Evolutionary conservation across 768 basidiomycete species (phyloP).

Genomic region (Obba rivulosa): DNA sequence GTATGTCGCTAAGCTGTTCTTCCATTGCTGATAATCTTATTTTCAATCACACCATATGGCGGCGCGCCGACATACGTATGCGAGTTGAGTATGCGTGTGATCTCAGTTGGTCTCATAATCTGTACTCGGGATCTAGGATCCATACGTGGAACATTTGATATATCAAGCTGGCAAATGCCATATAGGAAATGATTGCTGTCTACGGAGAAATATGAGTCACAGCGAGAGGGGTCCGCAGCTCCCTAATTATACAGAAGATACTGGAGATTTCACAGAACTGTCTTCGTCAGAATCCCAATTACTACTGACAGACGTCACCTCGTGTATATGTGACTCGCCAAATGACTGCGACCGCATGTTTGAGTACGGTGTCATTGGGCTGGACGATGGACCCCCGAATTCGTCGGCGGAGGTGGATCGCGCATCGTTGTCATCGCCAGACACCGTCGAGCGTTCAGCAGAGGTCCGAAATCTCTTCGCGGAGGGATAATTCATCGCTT

Average conservation of each 20-base stretch:
- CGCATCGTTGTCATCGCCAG: constrained; percentile 5
- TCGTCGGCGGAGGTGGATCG: neutral
- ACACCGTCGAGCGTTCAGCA: constrained; percentile 39
- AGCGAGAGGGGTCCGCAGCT: too few relatives aligned
- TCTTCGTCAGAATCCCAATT: too few relatives aligned
- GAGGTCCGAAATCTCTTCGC: constrained; percentile 29
- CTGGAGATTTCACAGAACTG: too few relatives aligned
- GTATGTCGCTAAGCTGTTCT: neutral
- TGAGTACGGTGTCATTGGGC: constrained; percentile 1
- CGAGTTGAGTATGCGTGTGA: neutral
- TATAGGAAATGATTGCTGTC: too few relatives aligned
- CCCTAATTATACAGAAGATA: too few relatives aligned
- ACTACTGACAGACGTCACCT: too few relatives aligned
- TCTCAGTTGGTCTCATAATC: too few relatives aligned
- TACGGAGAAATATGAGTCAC: too few relatives aligned
- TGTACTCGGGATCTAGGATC: too few relatives aligned
- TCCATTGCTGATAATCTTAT: neutral
- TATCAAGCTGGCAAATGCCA: neutral
- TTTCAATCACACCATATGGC: neutral
- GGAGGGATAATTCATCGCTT: constrained; percentile 3
- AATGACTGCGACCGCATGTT: constrained; percentile 4
- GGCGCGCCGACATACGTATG: neutral
- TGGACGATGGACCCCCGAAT: too few relatives aligned
- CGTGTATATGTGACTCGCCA: neutral
- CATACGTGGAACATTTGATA: neutral